Evolutionary conservation across 805 yeast species (phyloP).

Genomic region (Pichia nakasei): DNA sequence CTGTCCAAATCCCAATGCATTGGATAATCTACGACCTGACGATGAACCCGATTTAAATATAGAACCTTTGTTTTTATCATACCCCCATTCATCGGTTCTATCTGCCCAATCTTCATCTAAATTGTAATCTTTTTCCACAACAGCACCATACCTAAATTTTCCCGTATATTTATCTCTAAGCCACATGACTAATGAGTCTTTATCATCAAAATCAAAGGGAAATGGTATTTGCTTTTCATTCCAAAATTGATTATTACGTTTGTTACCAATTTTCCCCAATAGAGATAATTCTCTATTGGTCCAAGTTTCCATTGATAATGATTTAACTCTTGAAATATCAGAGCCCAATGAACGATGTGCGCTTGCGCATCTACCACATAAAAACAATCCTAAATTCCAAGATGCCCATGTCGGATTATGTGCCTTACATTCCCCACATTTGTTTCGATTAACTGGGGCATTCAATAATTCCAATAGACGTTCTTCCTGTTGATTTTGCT

Average conservation of each 20-base stretch:
- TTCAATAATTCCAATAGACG: constrained; percentile 52
- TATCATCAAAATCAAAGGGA: constrained; percentile 71
- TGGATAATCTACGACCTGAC: constrained; percentile 2
- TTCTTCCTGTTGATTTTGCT: constrained; percentile 18
- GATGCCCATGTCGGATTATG: constrained; percentile 53
- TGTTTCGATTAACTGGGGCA: constrained; percentile 48
- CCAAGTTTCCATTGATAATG: constrained; percentile 72
- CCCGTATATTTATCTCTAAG: constrained; percentile 66
- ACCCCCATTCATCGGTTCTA: constrained; percentile 11
- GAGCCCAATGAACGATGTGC: constrained; percentile 60
- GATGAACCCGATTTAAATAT: neutral
- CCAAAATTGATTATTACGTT: constrained; percentile 52
- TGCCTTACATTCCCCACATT: constrained; percentile 73
- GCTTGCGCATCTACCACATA: constrained; percentile 82
- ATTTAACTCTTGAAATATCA: constrained; percentile 57
- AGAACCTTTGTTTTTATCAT: constrained; percentile 8
- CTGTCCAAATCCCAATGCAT: neutral
- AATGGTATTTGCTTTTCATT: constrained; percentile 60
- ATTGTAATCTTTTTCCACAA: constrained; percentile 30
- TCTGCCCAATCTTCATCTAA: constrained; percentile 16
- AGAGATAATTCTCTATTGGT: constrained; percentile 41
- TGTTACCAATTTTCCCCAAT: constrained; percentile 47
- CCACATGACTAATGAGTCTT: constrained; percentile 43
- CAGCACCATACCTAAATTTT: constrained; percentile 37
- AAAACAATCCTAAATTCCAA: constrained; percentile 51